phyloP scores from a whole-genome alignment of 495 filamentous ascomycete species.

The Penicillium argentinense region DNA sequence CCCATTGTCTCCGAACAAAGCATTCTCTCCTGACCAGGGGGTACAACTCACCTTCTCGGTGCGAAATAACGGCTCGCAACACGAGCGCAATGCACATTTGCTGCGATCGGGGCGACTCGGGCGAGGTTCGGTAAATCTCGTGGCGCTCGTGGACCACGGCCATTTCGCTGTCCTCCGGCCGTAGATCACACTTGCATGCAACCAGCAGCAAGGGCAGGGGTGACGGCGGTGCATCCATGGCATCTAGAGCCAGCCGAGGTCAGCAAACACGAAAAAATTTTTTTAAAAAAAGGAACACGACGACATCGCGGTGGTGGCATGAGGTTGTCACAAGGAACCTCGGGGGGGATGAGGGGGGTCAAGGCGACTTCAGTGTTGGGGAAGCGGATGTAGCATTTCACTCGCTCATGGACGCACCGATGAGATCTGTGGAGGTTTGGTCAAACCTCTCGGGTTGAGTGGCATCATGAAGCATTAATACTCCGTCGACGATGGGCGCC shows the following conservation, averaged over 20 bases:
- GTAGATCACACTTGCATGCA: slow-evolving; percentile 82
- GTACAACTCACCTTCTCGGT: slow-evolving; percentile 68
- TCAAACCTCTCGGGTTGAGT: slow-evolving; percentile 69
- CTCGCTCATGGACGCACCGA: slow-evolving; percentile 40
- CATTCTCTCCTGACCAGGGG: no score
- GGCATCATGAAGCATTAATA: slow-evolving; percentile 81
- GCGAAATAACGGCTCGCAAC: slow-evolving; percentile 64
- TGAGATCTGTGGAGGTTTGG: slow-evolving; percentile 62
- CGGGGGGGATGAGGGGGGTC: background rate
- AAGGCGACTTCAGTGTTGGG: background rate
- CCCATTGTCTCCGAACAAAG: slow-evolving; percentile 5
- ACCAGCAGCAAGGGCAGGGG: slow-evolving; percentile 73
- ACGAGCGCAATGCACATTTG: slow-evolving; percentile 78
- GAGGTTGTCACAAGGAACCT: background rate
- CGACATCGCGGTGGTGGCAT: background rate
- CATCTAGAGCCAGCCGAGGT: slow-evolving; percentile 49
- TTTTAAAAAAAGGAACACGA: background rate
- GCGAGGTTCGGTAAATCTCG: slow-evolving; percentile 71
- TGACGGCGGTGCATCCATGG: slow-evolving; percentile 60
- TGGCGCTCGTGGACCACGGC: slow-evolving; percentile 57
- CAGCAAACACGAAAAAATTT: background rate
- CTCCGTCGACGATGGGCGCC: slow-evolving; percentile 76
- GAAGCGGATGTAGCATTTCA: no score
- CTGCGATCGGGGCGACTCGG: slow-evolving; percentile 67
- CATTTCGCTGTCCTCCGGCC: slow-evolving; percentile 44